Percentiles rank a stretch among this genome's conserved stretches.
These are phyloP conservation scores for Colletotrichum sp. DNA, from an alignment of 2,329 filamentous ascomycete genomes.

Conservation along the genomic window DNA sequence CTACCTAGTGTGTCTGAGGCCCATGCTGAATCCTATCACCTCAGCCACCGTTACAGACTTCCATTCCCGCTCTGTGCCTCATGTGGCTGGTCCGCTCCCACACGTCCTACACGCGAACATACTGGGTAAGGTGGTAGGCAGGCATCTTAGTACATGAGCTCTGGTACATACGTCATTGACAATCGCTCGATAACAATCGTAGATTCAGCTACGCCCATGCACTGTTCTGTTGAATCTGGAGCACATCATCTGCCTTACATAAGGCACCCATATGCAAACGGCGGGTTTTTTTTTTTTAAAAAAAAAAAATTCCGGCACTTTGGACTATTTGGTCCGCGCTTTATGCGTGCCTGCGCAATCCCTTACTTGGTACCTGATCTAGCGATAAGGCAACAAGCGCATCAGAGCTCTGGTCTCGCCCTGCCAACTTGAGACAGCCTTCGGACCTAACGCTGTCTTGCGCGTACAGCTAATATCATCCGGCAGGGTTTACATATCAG, in stretches of 20 bases:
- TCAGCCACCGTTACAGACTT: background rate
- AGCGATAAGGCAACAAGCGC: background rate
- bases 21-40: background rate
- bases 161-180: background rate
- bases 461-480: background rate
- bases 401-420: background rate
- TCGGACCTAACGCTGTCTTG: background rate
- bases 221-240: background rate
- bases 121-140: background rate
- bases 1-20: background rate
- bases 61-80: background rate
- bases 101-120: background rate
- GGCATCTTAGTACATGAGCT: background rate
- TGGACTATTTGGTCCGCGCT: background rate
- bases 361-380: background rate
- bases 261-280: background rate
- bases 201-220: background rate
- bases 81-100: background rate
- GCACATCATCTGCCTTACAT: background rate
- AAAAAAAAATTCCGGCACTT: background rate
- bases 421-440: background rate
- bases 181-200: background rate
- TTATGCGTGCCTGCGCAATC: background rate
- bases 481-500: background rate
- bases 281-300: background rate